A percentile compares a stretch with the other conserved stretches of the same genome.
Conservation (phyloP, 73 alveolate species). For the Blepharisma stoltei region DNA sequence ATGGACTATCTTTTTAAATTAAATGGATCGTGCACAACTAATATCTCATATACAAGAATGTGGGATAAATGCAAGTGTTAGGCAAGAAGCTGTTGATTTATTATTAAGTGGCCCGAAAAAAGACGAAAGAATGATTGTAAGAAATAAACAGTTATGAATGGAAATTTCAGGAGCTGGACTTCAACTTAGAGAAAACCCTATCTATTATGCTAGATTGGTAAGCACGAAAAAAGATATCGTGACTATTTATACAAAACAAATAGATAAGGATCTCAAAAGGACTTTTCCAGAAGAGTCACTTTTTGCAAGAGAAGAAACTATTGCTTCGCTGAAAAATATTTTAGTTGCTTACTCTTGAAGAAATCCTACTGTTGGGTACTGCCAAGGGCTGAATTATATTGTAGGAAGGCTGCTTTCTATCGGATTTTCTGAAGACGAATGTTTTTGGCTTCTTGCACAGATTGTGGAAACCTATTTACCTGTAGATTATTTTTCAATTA, state of each 20-base stretch:
- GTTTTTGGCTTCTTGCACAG: constrained; percentile 77
- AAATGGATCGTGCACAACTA: no score
- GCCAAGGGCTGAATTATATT: constrained; percentile 87
- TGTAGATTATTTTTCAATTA: constrained; percentile 61
- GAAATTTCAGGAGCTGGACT: constrained; percentile 68
- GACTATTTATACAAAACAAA: constrained; percentile 68
- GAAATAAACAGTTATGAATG: constrained; percentile 57
- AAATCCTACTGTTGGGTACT: constrained; percentile 79
- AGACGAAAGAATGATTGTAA: neutral
- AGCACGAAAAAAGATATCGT: constrained; percentile 50
- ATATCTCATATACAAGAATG: no score
- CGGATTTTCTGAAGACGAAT: constrained; percentile 77
- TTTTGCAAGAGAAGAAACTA: constrained; percentile 43
- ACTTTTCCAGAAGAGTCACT: constrained; percentile 82
- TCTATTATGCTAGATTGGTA: constrained; percentile 43
- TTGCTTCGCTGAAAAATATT: constrained; percentile 53
- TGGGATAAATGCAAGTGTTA: no score
- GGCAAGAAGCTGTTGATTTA: no score
- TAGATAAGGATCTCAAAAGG: constrained; percentile 76
- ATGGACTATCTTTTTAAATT: neutral
- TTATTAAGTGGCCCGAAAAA: no score
- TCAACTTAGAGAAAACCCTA: constrained; percentile 55
- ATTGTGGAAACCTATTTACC: constrained; percentile 74
- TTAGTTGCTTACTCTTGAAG: constrained; percentile 68
- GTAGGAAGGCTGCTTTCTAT: constrained; percentile 62